Percentiles rank a stretch among this genome's conserved stretches.
Evolutionary conservation across 768 basidiomycete species (phyloP).

Genomic region (Mycena albidolilacea): DNA sequence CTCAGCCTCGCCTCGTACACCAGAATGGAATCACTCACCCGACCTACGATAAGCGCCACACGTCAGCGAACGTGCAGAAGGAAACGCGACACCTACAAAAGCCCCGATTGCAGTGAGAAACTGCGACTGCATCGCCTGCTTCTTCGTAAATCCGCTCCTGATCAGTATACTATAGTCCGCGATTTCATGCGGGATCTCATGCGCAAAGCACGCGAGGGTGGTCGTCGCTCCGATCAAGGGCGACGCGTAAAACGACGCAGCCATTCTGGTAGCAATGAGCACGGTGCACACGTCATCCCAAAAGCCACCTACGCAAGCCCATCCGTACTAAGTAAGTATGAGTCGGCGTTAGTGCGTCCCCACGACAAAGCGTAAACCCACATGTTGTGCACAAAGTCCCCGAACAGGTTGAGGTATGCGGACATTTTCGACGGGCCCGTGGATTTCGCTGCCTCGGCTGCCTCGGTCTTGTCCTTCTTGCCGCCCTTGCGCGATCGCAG

Average conservation of each 20-base stretch:
- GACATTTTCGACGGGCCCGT: slow-evolving; percentile 85
- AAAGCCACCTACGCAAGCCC: slow-evolving; percentile 81
- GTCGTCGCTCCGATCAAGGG: slow-evolving; percentile 95
- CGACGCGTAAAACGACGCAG: slow-evolving; percentile 97
- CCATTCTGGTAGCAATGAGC: slow-evolving; percentile 71
- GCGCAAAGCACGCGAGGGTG: slow-evolving; percentile 94
- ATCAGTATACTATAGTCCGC: slow-evolving; percentile 97
- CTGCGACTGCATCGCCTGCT: slow-evolving; percentile 94
- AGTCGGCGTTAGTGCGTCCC: slow-evolving; percentile 36
- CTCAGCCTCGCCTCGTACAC: slow-evolving; percentile 40
- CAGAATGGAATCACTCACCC: slow-evolving; percentile 39
- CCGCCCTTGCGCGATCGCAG: slow-evolving; percentile 61
- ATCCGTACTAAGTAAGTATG: slow-evolving; percentile 74
- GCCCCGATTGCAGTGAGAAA: slow-evolving; percentile 94
- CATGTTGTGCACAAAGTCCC: slow-evolving; percentile 97
- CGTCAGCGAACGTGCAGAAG: slow-evolving; percentile 40
- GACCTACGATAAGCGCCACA: slow-evolving; percentile 35
- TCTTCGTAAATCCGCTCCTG: slow-evolving; percentile 91
- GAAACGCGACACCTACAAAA: slow-evolving; percentile 73
- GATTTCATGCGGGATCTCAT: slow-evolving; percentile 97
- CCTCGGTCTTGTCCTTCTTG: slow-evolving; percentile 46
- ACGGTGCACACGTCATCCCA: slow-evolving; percentile 6
- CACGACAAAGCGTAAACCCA: slow-evolving; percentile 51
- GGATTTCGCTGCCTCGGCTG: slow-evolving; percentile 47
- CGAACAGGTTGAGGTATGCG: slow-evolving; percentile 93